phyloP scores from a whole-genome alignment of 2,329 filamentous ascomycete genomes.

The Cyclaneusma minus region DNA sequence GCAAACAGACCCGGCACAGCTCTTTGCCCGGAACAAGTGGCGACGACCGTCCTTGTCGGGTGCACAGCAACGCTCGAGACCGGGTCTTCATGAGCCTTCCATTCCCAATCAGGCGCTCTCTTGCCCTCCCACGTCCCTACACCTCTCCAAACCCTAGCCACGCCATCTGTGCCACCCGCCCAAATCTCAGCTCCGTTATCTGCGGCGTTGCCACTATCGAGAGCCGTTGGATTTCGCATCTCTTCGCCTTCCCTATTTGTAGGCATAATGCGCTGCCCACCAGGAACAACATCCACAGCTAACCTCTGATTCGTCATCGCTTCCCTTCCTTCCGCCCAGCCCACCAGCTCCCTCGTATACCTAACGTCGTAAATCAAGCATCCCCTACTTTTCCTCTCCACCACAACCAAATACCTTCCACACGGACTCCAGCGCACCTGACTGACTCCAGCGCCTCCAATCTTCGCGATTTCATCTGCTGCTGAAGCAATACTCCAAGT shows the following conservation, averaged over 20 bases:
- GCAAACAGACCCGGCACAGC: slow-evolving; percentile 4
- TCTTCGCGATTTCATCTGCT: slow-evolving; percentile 30
- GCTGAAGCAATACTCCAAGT: slow-evolving; percentile 43
- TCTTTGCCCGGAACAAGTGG: slow-evolving; percentile 19
- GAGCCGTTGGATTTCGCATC: too few relatives aligned
- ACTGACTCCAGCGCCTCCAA: slow-evolving; percentile 46
- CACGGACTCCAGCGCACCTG: slow-evolving; percentile 48
- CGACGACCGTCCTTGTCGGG: slow-evolving; percentile 18
- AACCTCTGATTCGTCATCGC: slow-evolving; percentile 39
- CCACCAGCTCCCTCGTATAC: slow-evolving; percentile 38
- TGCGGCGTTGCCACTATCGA: too few relatives aligned
- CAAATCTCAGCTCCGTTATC: slow-evolving; percentile 41
- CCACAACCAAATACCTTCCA: slow-evolving; percentile 45
- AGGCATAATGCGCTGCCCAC: too few relatives aligned
- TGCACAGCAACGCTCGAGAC: slow-evolving; percentile 11
- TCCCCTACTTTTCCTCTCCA: slow-evolving; percentile 39
- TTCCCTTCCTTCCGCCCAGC: slow-evolving; percentile 33
- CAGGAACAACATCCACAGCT: slow-evolving; percentile 36
- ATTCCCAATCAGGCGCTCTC: slow-evolving; percentile 14
- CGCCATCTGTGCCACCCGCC: slow-evolving; percentile 39
- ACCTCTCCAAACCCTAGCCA: slow-evolving; percentile 41
- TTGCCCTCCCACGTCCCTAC: slow-evolving; percentile 32
- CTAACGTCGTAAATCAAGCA: slow-evolving; percentile 48
- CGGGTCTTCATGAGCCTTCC: slow-evolving; percentile 18
- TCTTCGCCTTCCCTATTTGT: too few relatives aligned